Evolutionary conservation across 257 asterid species (phyloP).

Genomic region (Solanum tacnaense): DNA sequence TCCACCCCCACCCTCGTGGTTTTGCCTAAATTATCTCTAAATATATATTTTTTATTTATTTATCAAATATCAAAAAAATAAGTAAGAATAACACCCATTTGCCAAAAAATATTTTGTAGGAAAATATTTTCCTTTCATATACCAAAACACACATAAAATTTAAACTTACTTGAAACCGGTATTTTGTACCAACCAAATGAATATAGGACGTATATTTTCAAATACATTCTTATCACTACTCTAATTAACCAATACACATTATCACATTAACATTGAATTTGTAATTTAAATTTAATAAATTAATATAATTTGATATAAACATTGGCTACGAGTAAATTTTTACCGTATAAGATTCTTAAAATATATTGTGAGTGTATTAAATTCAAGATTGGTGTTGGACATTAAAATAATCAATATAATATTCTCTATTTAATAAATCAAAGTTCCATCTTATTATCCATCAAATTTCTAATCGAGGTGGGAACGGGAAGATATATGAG

Average conservation of each 20-base stretch:
- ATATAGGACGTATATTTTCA: neutral
- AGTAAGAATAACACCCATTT: neutral
- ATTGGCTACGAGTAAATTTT: accelerated
- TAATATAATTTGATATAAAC: neutral
- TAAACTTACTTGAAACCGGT: neutral
- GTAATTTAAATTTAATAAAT: neutral
- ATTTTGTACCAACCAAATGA: neutral
- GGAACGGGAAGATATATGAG: neutral
- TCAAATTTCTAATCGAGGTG: neutral
- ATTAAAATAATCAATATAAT: neutral
- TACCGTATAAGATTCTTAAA: neutral
- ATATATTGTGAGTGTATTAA: neutral
- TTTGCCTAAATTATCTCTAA: neutral
- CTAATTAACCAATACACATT: neutral
- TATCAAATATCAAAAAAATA: neutral
- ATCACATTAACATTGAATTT: neutral
- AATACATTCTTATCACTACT: neutral
- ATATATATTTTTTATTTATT: neutral
- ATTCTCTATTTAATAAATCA: neutral
- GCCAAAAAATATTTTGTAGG: neutral
- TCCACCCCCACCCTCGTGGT: neutral
- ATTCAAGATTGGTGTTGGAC: neutral
- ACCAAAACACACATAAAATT: neutral
- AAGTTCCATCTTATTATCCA: neutral
- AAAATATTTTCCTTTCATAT: neutral